phyloP scores from a whole-genome alignment of 805 yeast genomes.

The Kodamaea leandrae region DNA sequence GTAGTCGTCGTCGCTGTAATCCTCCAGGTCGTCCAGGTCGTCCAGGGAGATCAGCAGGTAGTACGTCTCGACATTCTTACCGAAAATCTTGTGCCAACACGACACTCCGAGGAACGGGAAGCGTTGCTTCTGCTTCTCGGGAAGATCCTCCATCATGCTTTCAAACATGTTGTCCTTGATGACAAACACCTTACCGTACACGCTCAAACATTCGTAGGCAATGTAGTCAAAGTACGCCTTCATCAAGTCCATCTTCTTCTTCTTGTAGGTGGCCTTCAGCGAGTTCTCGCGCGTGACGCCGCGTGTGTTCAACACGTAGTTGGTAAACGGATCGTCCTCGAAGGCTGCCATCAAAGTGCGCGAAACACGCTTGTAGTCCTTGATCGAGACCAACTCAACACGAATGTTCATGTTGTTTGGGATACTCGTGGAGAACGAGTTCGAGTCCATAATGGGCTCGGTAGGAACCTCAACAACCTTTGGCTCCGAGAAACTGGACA shows the following conservation, averaged over 20 bases:
- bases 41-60: slow-evolving; percentile 9
- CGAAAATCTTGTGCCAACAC: slow-evolving; percentile 36
- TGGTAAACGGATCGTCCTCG: slow-evolving; percentile 52
- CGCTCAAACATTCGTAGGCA: slow-evolving; percentile 48
- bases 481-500: not conserved
- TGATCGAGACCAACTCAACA: slow-evolving; percentile 22
- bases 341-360: slow-evolving; percentile 52
- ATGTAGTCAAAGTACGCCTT: slow-evolving; percentile 52
- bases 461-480: not conserved
- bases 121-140: slow-evolving; percentile 23
- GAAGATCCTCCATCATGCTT: slow-evolving; percentile 24
- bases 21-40: slow-evolving; percentile 18
- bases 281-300: slow-evolving; percentile 25
- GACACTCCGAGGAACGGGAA: slow-evolving; percentile 54
- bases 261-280: slow-evolving; percentile 26
- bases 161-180: slow-evolving; percentile 50
- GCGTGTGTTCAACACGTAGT: slow-evolving; percentile 44
- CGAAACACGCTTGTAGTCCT: slow-evolving; percentile 57
- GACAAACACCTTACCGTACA: slow-evolving; percentile 50
- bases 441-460: not conserved
- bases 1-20: slow-evolving; percentile 21
- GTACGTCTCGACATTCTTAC: slow-evolving; percentile 14
- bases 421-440: slow-evolving; percentile 10
- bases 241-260: slow-evolving; percentile 42
- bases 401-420: slow-evolving; percentile 14